Conservation (phyloP, 495 filamentous ascomycete species). For the Talaromyces liani region DNA sequence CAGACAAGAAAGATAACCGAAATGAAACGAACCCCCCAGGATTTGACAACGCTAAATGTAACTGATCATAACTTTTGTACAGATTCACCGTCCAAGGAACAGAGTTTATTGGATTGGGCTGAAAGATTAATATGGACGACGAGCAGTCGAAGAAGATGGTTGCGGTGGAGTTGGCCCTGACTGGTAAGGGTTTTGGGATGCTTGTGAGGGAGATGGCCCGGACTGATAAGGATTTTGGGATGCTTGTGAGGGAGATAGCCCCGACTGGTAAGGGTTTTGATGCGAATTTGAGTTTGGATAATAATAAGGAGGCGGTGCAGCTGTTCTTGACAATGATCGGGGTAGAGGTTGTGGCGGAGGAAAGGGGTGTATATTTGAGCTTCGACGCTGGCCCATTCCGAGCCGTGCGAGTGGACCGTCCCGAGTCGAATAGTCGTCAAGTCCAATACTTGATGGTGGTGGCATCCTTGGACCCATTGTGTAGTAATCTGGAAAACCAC, state of each 20-base stretch:
- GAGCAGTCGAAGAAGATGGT: not conserved
- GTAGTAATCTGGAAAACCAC: not conserved
- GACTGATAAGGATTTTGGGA: not conserved
- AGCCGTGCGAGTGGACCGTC: not conserved
- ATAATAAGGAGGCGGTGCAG: not conserved
- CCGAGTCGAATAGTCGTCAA: not conserved
- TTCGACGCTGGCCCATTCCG: not conserved
- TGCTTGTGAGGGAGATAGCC: too few species aligned
- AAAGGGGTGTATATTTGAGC: not conserved
- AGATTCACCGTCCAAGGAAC: not conserved
- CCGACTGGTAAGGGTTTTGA: not conserved
- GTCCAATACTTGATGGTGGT: not conserved
- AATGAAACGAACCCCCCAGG: not conserved
- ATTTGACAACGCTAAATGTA: not conserved
- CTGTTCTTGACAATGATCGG: not conserved
- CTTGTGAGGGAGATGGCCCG: not conserved
- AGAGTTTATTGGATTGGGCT: not conserved
- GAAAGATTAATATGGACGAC: not conserved
- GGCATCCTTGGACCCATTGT: not conserved
- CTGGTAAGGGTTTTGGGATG: not conserved
- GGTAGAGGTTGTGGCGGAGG: not conserved
- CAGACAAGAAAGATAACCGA: not conserved
- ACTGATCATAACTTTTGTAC: not conserved
- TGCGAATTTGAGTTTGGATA: not conserved
- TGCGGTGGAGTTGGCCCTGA: not conserved